phyloP scores from a whole-genome alignment of 208 protist genomes.

The Histomonas meleagridis region DNA sequence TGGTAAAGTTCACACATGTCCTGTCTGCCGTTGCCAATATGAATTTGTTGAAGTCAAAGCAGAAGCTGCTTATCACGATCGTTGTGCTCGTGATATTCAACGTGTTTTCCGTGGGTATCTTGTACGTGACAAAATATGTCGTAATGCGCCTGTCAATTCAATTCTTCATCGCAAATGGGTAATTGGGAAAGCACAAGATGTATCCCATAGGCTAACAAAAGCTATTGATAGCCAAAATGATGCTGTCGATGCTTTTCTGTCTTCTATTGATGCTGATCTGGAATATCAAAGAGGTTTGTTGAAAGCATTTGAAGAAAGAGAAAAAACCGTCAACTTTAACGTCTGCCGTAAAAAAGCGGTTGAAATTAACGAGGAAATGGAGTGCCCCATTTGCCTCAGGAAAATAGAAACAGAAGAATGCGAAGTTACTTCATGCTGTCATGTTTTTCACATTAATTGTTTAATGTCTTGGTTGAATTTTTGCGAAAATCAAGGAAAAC shows the following conservation, averaged over 20 bases:
- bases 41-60: conserved; percentile 8
- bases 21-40: background rate
- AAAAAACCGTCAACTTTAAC: background rate
- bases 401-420: background rate
- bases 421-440: background rate
- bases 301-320: background rate
- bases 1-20: background rate
- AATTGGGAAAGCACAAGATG: background rate
- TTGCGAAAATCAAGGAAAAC: background rate
- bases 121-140: background rate
- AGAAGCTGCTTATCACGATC: background rate
- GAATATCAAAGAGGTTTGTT: background rate
- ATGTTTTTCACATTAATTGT: conserved; percentile 12
- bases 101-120: background rate
- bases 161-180: background rate
- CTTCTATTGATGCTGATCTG: background rate
- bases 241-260: background rate
- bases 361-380: background rate
- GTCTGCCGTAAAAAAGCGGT: too few relatives aligned
- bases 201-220: background rate
- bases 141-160: background rate
- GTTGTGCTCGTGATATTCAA: background rate
- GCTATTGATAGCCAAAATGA: background rate
- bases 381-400: background rate
- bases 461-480: background rate